phyloP scores from a whole-genome alignment of 768 basidiomycete species.

The Lentinula sp. region DNA sequence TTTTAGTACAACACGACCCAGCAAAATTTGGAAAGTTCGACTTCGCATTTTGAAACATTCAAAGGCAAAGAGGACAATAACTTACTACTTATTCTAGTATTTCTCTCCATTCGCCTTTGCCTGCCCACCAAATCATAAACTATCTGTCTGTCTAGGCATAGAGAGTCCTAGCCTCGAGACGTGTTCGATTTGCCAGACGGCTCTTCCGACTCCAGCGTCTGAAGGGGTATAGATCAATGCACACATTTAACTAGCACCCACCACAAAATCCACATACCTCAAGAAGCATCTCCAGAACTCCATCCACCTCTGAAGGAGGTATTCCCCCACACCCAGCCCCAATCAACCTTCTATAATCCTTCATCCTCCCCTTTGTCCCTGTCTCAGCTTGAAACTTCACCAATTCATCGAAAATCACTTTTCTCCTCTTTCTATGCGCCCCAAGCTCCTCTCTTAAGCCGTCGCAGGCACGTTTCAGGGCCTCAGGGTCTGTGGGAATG shows the following conservation, averaged over 20 bases:
- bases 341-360: conserved; percentile 84
- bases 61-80: background rate
- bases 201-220: conserved; percentile 84
- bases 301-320: conserved; percentile 82
- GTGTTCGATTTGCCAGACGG: conserved; percentile 21
- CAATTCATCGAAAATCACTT: conserved; percentile 66
- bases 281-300: conserved; percentile 75
- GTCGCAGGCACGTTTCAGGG: conserved; percentile 50
- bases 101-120: background rate
- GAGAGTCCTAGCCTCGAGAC: background rate
- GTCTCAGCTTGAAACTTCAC: conserved; percentile 83
- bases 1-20: no score
- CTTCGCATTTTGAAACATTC: background rate
- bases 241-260: background rate
- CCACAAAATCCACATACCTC: conserved; percentile 47
- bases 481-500: conserved; percentile 53
- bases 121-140: background rate
- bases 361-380: conserved; percentile 85
- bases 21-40: no score
- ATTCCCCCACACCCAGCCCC: conserved; percentile 87
- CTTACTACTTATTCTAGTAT: background rate
- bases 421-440: conserved; percentile 62
- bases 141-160: no score
- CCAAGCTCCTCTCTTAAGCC: conserved; percentile 57
- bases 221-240: conserved; percentile 7